These are phyloP conservation scores for Pouteria campechiana DNA, from an alignment of 179 eudicot species.

Conservation along the genomic window DNA sequence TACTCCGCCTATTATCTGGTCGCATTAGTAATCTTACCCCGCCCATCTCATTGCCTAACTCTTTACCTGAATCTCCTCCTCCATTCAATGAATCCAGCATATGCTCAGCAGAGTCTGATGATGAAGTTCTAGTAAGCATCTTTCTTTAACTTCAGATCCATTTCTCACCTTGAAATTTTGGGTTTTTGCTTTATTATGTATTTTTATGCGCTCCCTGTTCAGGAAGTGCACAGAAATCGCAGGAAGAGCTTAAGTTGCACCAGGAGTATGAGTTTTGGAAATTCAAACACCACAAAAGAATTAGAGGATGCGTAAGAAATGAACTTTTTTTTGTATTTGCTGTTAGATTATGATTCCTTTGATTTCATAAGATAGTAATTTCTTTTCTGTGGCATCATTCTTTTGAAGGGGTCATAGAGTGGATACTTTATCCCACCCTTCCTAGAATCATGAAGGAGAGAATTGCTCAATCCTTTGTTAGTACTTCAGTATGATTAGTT, in stretches of 20 bases:
- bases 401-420: too few species aligned
- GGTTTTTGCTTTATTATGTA: neutral
- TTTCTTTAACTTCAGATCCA: neutral
- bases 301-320: too few species aligned
- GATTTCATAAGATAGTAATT: too few species aligned
- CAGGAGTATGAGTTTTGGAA: conserved; percentile 4
- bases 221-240: conserved; percentile 16
- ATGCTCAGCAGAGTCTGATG: conserved; percentile 27
- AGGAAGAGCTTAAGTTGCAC: conserved; percentile 5
- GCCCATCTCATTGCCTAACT: conserved; percentile 12
- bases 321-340: too few species aligned
- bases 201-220: too few species aligned
- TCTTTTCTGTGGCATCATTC: too few species aligned
- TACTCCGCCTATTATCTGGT: conserved; percentile 20
- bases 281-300: too few species aligned
- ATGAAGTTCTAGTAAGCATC: conserved; percentile 19
- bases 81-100: conserved; percentile 7
- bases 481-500: too few species aligned
- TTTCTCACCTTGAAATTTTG: neutral
- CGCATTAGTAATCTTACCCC: conserved; percentile 10
- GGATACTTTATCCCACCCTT: too few species aligned
- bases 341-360: too few species aligned
- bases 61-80: conserved; percentile 14
- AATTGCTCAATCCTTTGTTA: too few species aligned
- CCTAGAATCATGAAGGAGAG: too few species aligned